phyloP scores from a whole-genome alignment of 2,329 filamentous ascomycete genomes.

The Talaromyces marneffei region DNA sequence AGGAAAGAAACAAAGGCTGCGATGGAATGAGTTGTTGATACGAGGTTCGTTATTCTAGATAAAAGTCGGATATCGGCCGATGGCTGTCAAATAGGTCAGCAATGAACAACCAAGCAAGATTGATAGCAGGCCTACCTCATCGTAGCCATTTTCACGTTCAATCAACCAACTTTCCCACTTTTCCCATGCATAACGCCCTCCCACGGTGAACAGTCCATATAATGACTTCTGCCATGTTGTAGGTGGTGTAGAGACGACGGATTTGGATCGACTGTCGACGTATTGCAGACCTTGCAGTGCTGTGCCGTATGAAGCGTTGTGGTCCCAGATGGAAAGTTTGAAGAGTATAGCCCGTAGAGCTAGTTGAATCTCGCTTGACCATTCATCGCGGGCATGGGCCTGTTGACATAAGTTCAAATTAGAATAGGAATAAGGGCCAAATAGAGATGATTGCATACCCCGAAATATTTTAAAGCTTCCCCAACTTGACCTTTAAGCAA shows the following conservation, averaged over 20 bases:
- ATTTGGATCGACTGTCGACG: conserved; percentile 68
- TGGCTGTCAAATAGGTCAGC: conserved; percentile 27
- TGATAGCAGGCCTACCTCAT: conserved; percentile 42
- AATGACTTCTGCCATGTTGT: conserved; percentile 75
- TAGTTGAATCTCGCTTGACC: conserved; percentile 77
- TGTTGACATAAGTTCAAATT: conserved; percentile 19
- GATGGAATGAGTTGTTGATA: conserved; percentile 70
- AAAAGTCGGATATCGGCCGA: conserved; percentile 51
- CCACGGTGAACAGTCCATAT: conserved; percentile 80
- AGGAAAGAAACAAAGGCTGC: conserved; percentile 81
- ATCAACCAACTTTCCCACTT: conserved; percentile 87
- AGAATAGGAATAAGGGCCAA: neutral
- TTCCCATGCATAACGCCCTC: conserved; percentile 82
- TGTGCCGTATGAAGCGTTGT: conserved; percentile 90
- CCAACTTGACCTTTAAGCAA: conserved; percentile 79
- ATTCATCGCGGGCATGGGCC: conserved; percentile 72
- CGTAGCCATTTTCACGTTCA: conserved; percentile 68
- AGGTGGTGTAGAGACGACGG: conserved; percentile 61
- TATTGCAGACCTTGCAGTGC: conserved; percentile 87
- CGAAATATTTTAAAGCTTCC: conserved; percentile 82
- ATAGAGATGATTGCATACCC: conserved; percentile 44
- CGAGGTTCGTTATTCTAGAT: conserved; percentile 61
- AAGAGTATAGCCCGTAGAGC: conserved; percentile 73
- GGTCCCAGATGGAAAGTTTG: conserved; percentile 95
- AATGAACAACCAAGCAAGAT: neutral